Evolutionary conservation across 192 early-diverging fungal species (phyloP).

Genomic region (Podila epigama): DNA sequence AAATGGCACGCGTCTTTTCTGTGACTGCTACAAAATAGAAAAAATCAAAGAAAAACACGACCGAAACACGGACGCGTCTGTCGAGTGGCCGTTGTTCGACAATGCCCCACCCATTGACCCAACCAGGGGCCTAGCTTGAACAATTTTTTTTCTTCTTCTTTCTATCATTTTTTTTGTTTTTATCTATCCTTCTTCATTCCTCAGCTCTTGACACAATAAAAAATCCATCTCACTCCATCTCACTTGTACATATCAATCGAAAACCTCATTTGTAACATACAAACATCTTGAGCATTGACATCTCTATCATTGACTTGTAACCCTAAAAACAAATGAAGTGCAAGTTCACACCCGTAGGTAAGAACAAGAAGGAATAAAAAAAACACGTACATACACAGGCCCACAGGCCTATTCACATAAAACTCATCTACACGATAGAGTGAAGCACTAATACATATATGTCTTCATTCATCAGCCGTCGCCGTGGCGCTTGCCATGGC

Average conservation of each 20-base stretch:
- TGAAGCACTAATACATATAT: not conserved
- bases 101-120: not conserved
- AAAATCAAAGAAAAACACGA: not conserved
- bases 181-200: too few species aligned
- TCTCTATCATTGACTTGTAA: not conserved
- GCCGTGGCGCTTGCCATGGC: slow-evolving; percentile 16
- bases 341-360: slow-evolving; percentile 11
- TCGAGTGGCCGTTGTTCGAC: not conserved
- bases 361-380: too few species aligned
- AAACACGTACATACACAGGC: too few species aligned
- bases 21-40: not conserved
- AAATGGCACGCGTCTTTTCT: too few species aligned
- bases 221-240: too few species aligned
- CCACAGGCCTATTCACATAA: too few species aligned
- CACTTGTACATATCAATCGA: too few species aligned
- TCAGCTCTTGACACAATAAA: too few species aligned
- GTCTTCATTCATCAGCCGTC: not conserved
- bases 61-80: not conserved
- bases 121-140: not conserved
- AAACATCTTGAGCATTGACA: not conserved
- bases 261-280: not conserved
- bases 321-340: slow-evolving; percentile 10
- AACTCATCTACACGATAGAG: not conserved
- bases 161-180: not conserved
- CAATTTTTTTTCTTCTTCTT: not conserved